Percentiles rank a stretch among this genome's conserved stretches.
phyloP scores from a whole-genome alignment of 176 grass and related monocot genomes.

The Hordeum marinum region DNA sequence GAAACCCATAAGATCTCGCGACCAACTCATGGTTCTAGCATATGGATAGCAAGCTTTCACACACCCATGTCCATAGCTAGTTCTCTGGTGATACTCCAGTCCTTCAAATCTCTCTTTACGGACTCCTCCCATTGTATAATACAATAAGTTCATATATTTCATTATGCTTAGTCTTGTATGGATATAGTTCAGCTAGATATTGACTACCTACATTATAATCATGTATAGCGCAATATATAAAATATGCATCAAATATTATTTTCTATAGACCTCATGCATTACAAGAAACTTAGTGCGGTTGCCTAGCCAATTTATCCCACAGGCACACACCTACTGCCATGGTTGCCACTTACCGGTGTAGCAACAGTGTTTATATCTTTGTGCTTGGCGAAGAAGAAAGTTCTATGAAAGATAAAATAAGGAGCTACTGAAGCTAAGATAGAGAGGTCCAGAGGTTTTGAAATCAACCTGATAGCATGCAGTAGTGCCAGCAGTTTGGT shows the following conservation, averaged over 20 bases:
- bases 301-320: not conserved
- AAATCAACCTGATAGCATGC: slow-evolving; percentile 64
- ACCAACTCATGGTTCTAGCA: too few species aligned
- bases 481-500: slow-evolving; percentile 44
- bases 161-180: not conserved
- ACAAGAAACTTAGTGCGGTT: not conserved
- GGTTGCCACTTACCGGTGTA: not conserved
- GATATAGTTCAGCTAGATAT: not conserved
- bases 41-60: too few species aligned
- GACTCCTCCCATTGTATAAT: too few species aligned
- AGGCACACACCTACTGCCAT: not conserved
- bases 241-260: not conserved
- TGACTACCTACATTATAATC: not conserved
- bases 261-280: not conserved
- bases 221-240: not conserved
- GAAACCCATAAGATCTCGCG: too few species aligned
- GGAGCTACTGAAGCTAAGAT: not conserved
- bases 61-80: too few species aligned
- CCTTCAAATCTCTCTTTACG: too few species aligned
- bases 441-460: not conserved
- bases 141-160: not conserved
- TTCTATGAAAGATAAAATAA: not conserved
- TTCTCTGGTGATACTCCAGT: too few species aligned
- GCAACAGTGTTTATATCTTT: not conserved
- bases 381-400: not conserved